Percentiles rank a stretch among this genome's conserved stretches.
Evolutionary conservation across 257 asterid genomes (phyloP).

Genomic region (Pogostemon cablin): DNA sequence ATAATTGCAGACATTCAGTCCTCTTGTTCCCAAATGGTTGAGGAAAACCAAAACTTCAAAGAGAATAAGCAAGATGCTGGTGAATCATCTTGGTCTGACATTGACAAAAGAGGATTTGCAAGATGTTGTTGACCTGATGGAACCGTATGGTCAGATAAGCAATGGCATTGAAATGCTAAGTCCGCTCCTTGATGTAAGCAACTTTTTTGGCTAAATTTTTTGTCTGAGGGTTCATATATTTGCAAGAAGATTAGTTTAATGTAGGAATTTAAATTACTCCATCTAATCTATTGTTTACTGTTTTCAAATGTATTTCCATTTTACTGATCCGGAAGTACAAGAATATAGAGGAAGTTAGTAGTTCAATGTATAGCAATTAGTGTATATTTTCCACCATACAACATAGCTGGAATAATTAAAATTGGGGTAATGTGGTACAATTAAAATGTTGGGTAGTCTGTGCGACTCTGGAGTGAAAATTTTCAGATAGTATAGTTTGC

Average conservation of each 20-base stretch:
- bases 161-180: conserved; percentile 76
- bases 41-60: conserved; percentile 62
- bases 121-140: conserved; percentile 92
- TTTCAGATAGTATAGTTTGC: background rate
- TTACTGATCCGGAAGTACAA: conserved; percentile 10
- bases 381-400: conserved; percentile 19
- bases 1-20: conserved; percentile 71
- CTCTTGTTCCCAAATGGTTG: conserved; percentile 73
- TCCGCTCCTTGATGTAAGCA: conserved; percentile 87
- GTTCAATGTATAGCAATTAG: background rate
- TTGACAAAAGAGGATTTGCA: conserved; percentile 84
- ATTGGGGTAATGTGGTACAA: conserved; percentile 8
- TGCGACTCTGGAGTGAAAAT: conserved; percentile 10
- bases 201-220: conserved; percentile 25
- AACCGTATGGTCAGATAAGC: conserved; percentile 90
- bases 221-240: conserved; percentile 28
- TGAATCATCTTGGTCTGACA: conserved; percentile 88
- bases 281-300: conserved; percentile 6
- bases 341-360: background rate
- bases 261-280: conserved; percentile 11
- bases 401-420: conserved; percentile 19
- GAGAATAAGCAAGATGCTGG: conserved; percentile 66
- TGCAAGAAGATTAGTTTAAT: conserved; percentile 30
- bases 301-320: conserved; percentile 3
- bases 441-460: background rate